Evolutionary conservation across 2,329 filamentous ascomycete species (phyloP), one percentile per base, ranked within the genome.

Genomic region (Curvularia spicifera): DNA sequence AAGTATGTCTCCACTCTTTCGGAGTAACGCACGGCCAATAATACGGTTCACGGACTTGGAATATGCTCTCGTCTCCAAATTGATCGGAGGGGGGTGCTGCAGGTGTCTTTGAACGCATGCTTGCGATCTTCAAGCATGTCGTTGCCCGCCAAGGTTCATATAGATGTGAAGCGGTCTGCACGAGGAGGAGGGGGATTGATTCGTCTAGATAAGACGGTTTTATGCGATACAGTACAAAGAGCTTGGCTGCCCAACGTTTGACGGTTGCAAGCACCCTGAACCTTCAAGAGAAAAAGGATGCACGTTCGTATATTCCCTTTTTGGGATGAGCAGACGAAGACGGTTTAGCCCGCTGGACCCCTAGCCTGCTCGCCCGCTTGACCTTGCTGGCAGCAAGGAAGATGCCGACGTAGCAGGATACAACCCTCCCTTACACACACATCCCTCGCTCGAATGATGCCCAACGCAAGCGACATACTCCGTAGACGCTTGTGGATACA

Each of bases 381-480:
- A 43, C 22, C 55, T 39, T 44, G 50, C 35, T 29, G 35, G 2
- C 3, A 8, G 4, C 29, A 31, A 31, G 29, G 29, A 31, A 4
- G 9, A 31, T 3, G 29, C 10, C 7, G 10, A 31, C 9, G 9
- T 31, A 31, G 9, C 29, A 31, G 9, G 29, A 10, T 31, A 31
- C 28, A 29, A 29, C 28, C 28, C 7, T 8, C 28, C 7, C 28
- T 13, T 13, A 33, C 33, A 26, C 35, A 24, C 29, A 8, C 3
- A 31, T 29, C n/a, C 42, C 28, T 24, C 26, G 22, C 40, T 50
- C 40, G n/a, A 33, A n/a, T 50, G 51, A 58, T 46, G 51, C 56
- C 56, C 56, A 58, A 58, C 46, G 33, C 45, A 55, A 51, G 40
- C 51, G 46, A 55, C 10, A 13, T n/a, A 18, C 18, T 18, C 18